Evolutionary conservation across 495 filamentous ascomycete genomes (phyloP).

Genomic region (Astrothelium subdiscretum): DNA sequence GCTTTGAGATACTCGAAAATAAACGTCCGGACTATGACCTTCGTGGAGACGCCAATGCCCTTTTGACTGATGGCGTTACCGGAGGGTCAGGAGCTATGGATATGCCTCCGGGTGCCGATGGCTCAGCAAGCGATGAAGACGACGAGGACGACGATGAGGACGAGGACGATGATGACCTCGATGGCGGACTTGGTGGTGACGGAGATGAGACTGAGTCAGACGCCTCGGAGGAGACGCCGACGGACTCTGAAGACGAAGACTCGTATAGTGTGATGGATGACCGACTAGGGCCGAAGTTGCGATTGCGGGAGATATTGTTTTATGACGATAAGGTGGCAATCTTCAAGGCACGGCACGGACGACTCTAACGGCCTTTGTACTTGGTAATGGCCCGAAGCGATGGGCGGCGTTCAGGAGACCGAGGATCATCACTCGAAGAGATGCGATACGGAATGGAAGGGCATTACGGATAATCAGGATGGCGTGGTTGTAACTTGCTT

Average conservation of each 20-base stretch:
- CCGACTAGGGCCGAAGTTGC: constrained; percentile 42
- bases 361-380: constrained; percentile 35
- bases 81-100: background rate
- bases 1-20: constrained; percentile 78
- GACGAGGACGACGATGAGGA: constrained; percentile 32
- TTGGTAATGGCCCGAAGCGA: background rate
- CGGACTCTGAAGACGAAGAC: constrained; percentile 35
- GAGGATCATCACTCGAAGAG: too few species aligned
- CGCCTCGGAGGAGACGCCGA: constrained; percentile 36
- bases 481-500: too few species aligned
- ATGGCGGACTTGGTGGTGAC: constrained; percentile 26
- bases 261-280: constrained; percentile 33
- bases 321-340: constrained; percentile 82
- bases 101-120: constrained; percentile 10
- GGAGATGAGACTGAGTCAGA: constrained; percentile 28
- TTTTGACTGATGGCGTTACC: background rate
- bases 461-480: background rate
- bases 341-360: constrained; percentile 67
- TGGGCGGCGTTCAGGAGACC: background rate
- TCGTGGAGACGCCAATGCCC: constrained; percentile 9
- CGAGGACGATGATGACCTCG: constrained; percentile 27
- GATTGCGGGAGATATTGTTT: constrained; percentile 74
- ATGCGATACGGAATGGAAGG: background rate
- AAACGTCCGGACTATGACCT: constrained; percentile 36
- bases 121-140: constrained; percentile 24